phyloP scores from a whole-genome alignment of 2,329 filamentous ascomycete genomes.

The Scytalidium sp. region DNA sequence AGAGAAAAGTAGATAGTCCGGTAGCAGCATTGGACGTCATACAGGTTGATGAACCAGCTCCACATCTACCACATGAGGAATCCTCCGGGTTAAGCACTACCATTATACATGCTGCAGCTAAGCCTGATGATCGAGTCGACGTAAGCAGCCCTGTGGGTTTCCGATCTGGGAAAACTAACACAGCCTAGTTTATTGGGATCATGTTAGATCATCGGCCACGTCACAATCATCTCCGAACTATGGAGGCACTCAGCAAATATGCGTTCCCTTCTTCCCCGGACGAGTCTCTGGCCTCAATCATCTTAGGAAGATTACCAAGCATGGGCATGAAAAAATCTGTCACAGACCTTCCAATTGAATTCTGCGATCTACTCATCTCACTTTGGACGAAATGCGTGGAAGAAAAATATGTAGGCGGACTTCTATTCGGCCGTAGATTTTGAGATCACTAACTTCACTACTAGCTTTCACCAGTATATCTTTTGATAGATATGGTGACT shows the following conservation, averaged over 20 bases:
- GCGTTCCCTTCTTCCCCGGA: conserved; percentile 61
- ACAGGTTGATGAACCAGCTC: conserved; percentile 15
- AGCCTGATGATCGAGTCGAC: conserved; percentile 38
- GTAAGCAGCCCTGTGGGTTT: conserved; percentile 20
- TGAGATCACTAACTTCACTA: conserved; percentile 11
- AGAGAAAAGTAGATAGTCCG: conserved; percentile 67
- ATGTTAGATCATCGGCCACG: conserved; percentile 28
- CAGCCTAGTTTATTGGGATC: conserved; percentile 15
- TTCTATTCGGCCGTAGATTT: conserved; percentile 8
- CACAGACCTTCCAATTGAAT: conserved; percentile 55
- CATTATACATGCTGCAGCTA: conserved; percentile 33
- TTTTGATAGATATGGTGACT: conserved; percentile 62
- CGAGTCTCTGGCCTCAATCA: conserved; percentile 61
- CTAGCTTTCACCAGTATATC: conserved; percentile 59
- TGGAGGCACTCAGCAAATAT: conserved; percentile 66
- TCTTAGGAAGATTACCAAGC: conserved; percentile 64
- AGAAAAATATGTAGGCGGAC: conserved; percentile 44
- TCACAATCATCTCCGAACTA: conserved; percentile 55
- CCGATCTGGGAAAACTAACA: neutral
- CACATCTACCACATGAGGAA: conserved; percentile 12
- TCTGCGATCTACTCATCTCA: conserved; percentile 60
- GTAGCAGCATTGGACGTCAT: conserved; percentile 47
- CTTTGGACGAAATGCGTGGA: conserved; percentile 67
- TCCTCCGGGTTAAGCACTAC: conserved; percentile 23
- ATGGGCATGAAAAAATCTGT: conserved; percentile 48